These are phyloP conservation scores for Lactarius deliciosus DNA, from an alignment of 768 basidiomycete species.

Conservation along the genomic window DNA sequence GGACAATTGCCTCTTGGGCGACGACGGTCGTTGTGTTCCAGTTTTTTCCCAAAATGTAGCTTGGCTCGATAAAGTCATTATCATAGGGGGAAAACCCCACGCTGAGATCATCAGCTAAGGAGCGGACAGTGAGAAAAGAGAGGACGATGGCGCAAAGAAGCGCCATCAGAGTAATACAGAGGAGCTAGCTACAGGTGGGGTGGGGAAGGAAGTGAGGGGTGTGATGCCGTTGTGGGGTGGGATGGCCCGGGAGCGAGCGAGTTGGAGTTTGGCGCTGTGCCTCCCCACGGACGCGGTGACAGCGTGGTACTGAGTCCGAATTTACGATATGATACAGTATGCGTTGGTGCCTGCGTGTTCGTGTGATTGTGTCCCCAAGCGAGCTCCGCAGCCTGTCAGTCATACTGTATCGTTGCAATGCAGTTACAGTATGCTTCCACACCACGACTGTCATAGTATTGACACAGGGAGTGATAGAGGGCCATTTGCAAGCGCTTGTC, in stretches of 20 bases:
- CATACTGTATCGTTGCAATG: not conserved
- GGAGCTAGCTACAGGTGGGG: not conserved
- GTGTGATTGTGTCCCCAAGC: not conserved
- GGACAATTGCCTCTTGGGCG: slow-evolving; percentile 25
- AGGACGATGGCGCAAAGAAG: slow-evolving; percentile 11
- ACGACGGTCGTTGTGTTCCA: slow-evolving; percentile 20
- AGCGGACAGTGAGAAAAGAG: slow-evolving; percentile 18
- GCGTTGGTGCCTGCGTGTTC: not conserved
- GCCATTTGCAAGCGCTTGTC: not conserved
- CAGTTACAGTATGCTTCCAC: not conserved
- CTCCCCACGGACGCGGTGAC: slow-evolving; percentile 25
- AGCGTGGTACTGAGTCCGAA: slow-evolving; percentile 33
- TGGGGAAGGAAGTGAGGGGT: not conserved
- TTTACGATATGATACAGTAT: not conserved
- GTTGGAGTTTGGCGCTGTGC: slow-evolving; percentile 29
- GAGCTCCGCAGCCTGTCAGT: not conserved
- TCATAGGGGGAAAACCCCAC: slow-evolving; percentile 19
- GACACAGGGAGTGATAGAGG: not conserved
- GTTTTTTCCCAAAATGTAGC: slow-evolving; percentile 21
- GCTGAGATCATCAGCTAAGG: slow-evolving; percentile 13
- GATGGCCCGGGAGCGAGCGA: slow-evolving; percentile 14
- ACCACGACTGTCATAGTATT: not conserved
- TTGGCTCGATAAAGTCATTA: slow-evolving; percentile 26
- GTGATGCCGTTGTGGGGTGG: not conserved
- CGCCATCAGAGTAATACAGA: not conserved